Evolutionary conservation across 2,329 filamentous ascomycete genomes (phyloP).

Genomic region (Calonectria fujianensis): DNA sequence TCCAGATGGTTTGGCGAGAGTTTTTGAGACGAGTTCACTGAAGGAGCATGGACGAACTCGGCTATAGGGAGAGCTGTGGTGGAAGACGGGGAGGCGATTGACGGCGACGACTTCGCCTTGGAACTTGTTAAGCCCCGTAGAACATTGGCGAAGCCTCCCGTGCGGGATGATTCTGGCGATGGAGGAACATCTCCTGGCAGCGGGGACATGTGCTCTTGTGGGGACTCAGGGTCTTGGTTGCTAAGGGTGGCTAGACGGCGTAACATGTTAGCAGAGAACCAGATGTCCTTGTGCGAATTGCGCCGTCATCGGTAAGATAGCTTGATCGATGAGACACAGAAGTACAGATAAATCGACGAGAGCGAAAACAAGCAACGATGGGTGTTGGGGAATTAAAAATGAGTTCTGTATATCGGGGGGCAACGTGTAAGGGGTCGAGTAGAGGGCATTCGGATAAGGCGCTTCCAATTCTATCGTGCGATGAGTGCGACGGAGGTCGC

Average conservation of each 20-base stretch:
- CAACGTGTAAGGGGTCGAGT: conserved; percentile 29
- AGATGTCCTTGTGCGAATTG: conserved; percentile 45
- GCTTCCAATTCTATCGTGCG: conserved; percentile 42
- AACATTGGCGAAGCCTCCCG: conserved; percentile 76
- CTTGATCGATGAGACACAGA: conserved; percentile 46
- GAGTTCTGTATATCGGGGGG: conserved; percentile 31
- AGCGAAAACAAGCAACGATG: conserved; percentile 38
- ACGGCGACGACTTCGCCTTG: conserved; percentile 71
- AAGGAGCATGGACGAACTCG: conserved; percentile 67
- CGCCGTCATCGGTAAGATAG: conserved; percentile 53
- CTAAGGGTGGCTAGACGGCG: conserved; percentile 56
- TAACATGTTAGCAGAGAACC: conserved; percentile 56
- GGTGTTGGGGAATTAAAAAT: conserved; percentile 31
- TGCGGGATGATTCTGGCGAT: conserved; percentile 73
- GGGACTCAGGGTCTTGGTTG: conserved; percentile 50
- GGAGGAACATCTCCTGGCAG: conserved; percentile 74
- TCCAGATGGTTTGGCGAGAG: conserved; percentile 73
- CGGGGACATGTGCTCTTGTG: conserved; percentile 75
- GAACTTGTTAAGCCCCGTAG: conserved; percentile 77
- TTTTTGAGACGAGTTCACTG: conserved; percentile 61
- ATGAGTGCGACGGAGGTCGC: conserved; percentile 48
- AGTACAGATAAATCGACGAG: conserved; percentile 37
- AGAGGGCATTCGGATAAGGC: conserved; percentile 38
- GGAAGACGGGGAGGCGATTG: conserved; percentile 64
- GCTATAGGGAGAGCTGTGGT: conserved; percentile 63